Conservation (phyloP, 345 rosid species). For the Garcia nutans region DNA sequence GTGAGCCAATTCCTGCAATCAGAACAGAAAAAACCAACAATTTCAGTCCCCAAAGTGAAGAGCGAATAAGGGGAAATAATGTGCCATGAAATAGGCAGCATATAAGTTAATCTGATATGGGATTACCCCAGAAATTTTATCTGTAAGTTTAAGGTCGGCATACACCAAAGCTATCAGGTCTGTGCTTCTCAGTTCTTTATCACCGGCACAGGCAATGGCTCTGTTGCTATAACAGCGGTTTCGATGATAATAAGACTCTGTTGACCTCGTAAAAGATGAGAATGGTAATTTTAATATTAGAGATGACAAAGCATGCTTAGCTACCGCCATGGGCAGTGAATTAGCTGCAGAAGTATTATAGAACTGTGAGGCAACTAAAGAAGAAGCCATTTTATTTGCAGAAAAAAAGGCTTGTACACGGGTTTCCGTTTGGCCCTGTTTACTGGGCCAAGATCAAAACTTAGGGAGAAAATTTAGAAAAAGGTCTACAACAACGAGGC, state of each 20-base stretch:
- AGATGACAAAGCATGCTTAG: conserved; percentile 32
- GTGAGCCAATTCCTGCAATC: conserved; percentile 68
- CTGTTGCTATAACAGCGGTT: conserved; percentile 6
- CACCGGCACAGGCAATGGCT: conserved; percentile 16
- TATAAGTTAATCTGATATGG: background rate
- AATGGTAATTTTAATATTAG: conserved; percentile 13
- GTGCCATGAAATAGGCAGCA: background rate
- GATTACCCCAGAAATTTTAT: conserved; percentile 53
- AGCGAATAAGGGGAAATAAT: background rate
- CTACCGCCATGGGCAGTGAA: conserved; percentile 29
- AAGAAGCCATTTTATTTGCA: conserved; percentile 29
- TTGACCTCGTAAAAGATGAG: conserved; percentile 13
- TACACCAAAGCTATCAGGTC: conserved; percentile 74
- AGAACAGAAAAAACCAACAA: background rate
- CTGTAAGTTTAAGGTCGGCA: conserved; percentile 68
- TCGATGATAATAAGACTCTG: background rate
- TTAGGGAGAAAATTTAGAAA: too few species aligned
- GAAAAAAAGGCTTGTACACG: background rate
- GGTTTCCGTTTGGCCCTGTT: background rate
- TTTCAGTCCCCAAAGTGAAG: background rate
- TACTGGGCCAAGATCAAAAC: background rate
- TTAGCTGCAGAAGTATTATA: background rate
- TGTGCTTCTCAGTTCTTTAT: conserved; percentile 47
- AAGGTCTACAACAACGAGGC: too few species aligned
- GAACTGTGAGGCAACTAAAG: conserved; percentile 18